Evolutionary conservation across 2,329 filamentous ascomycete genomes (phyloP).

Genomic region (Delphinella strobiligena): DNA sequence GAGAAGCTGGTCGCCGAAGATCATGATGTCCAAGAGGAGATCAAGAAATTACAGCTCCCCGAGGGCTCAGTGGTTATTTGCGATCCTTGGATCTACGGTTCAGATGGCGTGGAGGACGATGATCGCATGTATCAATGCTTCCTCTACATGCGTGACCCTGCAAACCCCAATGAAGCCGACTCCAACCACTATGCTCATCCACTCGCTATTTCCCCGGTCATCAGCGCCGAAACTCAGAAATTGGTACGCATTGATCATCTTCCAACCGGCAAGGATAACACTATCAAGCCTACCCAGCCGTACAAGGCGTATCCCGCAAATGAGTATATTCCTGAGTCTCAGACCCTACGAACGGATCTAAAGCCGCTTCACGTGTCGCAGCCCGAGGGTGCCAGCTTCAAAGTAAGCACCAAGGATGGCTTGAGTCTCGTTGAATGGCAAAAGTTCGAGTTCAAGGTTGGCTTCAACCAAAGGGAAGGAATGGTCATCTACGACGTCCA

Average conservation of each 20-base stretch:
- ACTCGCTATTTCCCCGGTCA: conserved; percentile 53
- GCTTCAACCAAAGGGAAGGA: conserved; percentile 52
- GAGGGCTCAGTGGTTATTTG: conserved; percentile 44
- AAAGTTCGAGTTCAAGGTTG: conserved; percentile 51
- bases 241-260: conserved; percentile 58
- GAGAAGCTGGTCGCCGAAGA: conserved; percentile 46
- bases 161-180: conserved; percentile 47
- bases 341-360: conserved; percentile 47
- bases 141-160: conserved; percentile 53
- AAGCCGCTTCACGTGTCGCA: conserved; percentile 54
- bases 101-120: conserved; percentile 37
- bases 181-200: conserved; percentile 59
- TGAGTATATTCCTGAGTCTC: conserved; percentile 55
- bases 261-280: conserved; percentile 53
- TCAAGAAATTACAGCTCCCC: conserved; percentile 47
- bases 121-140: conserved; percentile 49
- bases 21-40: conserved; percentile 43
- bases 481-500: conserved; percentile 55
- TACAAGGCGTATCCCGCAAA: conserved; percentile 48
- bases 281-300: conserved; percentile 41
- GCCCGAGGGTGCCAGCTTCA: conserved; percentile 53
- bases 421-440: conserved; percentile 51
- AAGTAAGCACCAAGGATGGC: conserved; percentile 38
- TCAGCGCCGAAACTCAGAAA: conserved; percentile 50
- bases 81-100: conserved; percentile 58